phyloP scores from a whole-genome alignment of 1,139 yeast genomes.

The Suhomyces chickasaworum region DNA sequence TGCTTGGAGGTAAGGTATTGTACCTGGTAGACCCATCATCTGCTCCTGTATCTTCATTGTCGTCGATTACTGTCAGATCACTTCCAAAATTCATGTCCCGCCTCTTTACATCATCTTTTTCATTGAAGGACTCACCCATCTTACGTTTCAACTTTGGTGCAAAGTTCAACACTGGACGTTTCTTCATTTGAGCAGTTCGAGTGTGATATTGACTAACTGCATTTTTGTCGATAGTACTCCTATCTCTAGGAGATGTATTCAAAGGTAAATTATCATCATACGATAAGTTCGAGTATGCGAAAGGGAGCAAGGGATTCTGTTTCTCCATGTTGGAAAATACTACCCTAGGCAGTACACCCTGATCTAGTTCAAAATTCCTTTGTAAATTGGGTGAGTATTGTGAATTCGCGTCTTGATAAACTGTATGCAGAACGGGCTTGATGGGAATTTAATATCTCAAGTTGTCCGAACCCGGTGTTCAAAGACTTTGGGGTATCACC shows the following conservation, averaged over 20 bases:
- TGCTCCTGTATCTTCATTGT: slow-evolving; percentile 19
- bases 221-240: slow-evolving; percentile 40
- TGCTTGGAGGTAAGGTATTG: slow-evolving; percentile 31
- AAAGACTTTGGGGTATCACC: no score
- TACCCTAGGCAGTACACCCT: neutral
- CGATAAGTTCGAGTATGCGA: slow-evolving; percentile 41
- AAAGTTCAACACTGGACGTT: slow-evolving; percentile 24
- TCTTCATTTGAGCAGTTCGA: slow-evolving; percentile 15
- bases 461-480: no score
- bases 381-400: no score
- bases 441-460: no score
- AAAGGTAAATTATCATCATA: slow-evolving; percentile 28
- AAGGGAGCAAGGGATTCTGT: slow-evolving; percentile 44
- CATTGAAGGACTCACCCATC: slow-evolving; percentile 50
- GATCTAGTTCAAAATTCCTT: neutral
- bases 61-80: slow-evolving; percentile 23
- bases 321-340: slow-evolving; percentile 32
- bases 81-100: slow-evolving; percentile 26
- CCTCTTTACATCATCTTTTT: slow-evolving; percentile 46
- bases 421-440: neutral
- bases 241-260: slow-evolving; percentile 40
- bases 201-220: slow-evolving; percentile 44
- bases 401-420: neutral
- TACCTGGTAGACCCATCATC: slow-evolving; percentile 2
- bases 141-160: slow-evolving; percentile 46